Evolutionary conservation across 2,329 filamentous ascomycete genomes (phyloP), one percentile per base, ranked within the genome.

Genomic region (Fusarium ramigenum): DNA sequence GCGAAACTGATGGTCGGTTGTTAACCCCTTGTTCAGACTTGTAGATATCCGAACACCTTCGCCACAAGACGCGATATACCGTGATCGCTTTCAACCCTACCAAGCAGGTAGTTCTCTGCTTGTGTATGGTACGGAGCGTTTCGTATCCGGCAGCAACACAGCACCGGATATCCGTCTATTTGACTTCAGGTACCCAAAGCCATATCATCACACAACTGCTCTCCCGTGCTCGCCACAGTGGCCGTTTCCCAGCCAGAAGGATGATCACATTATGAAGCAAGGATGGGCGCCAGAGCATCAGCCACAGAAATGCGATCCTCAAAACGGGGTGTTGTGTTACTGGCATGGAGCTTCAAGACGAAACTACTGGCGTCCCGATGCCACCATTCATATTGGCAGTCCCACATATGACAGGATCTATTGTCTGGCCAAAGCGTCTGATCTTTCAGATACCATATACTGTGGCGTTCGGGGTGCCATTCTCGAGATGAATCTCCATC

Each of bases 71-170:
- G 80, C 82, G 14, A 75, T 88, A 12, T 90, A 88, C 75, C 85
- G 87, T 42, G 87, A 90, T 73, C 85, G 86, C 62, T 85, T 88
- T 67, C 84, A 88, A 63, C 82, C 87, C 0, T 82, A 82, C 65
- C 82, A 85, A 36, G 78, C 83, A 19, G 82, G 84, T 34, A 86
- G 86, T 65, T 82, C 86, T 0, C 80, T 90, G 3, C 80, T 89
- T 6, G 82, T 86, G 2, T 86, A 86, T 60, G 87, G 87, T 40
- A 81, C 82, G 3, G 85, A 88, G 54, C 82, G 86, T 18, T 90
- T 90, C 65, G 76, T 89, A 8, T 83, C 83, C 0, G 87, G 87
- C 7, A 86, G 84, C 72, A 84, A 84, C 40, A 80, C 80, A 21
- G 80, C 81, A 8, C 79, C 84, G 1, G 80, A 82, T 15, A 69